Evolutionary conservation across 2,329 filamentous ascomycete species (phyloP).

Genomic region (Grosmannia penicillata): DNA sequence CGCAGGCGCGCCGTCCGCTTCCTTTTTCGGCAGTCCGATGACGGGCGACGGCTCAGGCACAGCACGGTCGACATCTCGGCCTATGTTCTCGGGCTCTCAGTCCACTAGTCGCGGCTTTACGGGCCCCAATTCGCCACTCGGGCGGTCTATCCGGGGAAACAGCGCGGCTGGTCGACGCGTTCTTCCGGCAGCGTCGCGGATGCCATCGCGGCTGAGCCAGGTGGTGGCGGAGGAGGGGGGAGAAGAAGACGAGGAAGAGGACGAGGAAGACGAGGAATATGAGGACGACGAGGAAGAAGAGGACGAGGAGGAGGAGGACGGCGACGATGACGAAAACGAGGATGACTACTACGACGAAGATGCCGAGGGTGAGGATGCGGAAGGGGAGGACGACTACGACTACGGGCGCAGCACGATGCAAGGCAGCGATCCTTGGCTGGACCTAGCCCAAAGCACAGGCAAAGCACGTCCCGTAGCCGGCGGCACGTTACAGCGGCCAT

Average conservation of each 20-base stretch:
- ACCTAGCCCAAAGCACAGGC: conserved; percentile 3
- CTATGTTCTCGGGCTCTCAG: conserved; percentile 14
- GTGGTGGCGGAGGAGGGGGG: conserved; percentile 23
- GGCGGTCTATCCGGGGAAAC: conserved; percentile 25
- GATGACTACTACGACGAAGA: conserved; percentile 14
- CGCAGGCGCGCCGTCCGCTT: conserved; percentile 38
- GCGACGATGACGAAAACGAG: conserved; percentile 21
- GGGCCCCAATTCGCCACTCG: conserved; percentile 26
- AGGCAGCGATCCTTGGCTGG: conserved; percentile 9
- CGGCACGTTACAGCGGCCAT: too few relatives aligned
- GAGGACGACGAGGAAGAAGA: conserved; percentile 21
- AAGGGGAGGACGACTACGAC: conserved; percentile 21
- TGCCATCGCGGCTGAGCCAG: conserved; percentile 38
- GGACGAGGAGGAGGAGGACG: conserved; percentile 20
- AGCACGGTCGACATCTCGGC: too few relatives aligned
- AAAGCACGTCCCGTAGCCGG: not conserved
- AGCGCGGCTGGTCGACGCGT: not conserved
- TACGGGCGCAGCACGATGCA: conserved; percentile 23
- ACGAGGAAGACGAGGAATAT: conserved; percentile 12
- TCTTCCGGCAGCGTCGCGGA: conserved; percentile 8
- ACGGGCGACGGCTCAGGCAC: conserved; percentile 20
- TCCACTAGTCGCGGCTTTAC: conserved; percentile 15
- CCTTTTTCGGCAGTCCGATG: conserved; percentile 39
- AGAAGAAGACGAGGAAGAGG: conserved; percentile 25
- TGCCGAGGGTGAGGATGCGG: conserved; percentile 18